These are phyloP conservation scores for Trypanosoma grayi DNA, from an alignment of 208 protist species.

Conservation along the genomic window DNA sequence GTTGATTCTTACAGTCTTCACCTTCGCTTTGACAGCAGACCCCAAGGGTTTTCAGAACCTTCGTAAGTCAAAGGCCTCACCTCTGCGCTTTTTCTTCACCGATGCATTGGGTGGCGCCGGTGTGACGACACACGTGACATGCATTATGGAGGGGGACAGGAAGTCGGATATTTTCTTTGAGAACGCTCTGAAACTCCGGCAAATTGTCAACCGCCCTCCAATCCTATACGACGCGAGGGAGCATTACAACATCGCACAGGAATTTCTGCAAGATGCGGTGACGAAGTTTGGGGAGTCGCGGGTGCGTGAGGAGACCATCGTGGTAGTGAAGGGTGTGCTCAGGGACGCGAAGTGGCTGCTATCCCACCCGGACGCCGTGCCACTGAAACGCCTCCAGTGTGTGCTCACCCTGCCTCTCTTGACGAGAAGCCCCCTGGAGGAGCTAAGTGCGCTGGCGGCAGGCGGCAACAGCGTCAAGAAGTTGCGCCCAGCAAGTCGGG, in stretches of 20 bases:
- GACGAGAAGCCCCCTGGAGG: too few relatives aligned
- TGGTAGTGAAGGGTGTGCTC: background rate
- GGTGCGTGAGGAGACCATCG: background rate
- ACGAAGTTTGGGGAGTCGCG: background rate
- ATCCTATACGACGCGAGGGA: background rate
- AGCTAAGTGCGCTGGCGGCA: too few relatives aligned
- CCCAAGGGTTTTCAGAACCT: background rate
- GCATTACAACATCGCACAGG: background rate
- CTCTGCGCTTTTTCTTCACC: background rate
- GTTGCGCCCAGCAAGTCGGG: too few relatives aligned
- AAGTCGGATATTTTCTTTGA: background rate
- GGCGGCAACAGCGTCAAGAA: too few relatives aligned
- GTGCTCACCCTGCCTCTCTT: too few relatives aligned
- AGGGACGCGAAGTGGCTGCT: background rate
- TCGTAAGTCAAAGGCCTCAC: background rate
- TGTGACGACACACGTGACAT: background rate
- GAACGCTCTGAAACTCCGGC: background rate
- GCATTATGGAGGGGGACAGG: background rate
- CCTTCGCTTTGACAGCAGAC: background rate
- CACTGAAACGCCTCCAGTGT: too few relatives aligned
- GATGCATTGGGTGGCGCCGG: background rate
- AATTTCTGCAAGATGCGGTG: background rate
- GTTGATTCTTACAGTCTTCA: background rate
- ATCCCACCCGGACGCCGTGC: too few relatives aligned
- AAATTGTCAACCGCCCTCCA: background rate